Evolutionary conservation across 1,284 basidiomycete species (phyloP).

Genomic region (Ceratobasidium sp.): DNA sequence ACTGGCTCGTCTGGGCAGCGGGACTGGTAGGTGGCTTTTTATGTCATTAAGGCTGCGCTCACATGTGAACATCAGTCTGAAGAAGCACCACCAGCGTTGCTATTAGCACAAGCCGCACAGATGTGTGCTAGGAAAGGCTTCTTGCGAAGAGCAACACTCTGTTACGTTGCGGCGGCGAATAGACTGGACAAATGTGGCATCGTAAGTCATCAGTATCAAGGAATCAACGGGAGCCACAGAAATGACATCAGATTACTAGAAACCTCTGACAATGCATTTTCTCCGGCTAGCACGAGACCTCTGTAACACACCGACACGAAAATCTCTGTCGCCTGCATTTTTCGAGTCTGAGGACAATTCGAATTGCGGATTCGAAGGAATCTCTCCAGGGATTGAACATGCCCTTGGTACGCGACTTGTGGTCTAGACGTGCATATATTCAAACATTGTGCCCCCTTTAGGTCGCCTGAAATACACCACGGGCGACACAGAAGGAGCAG

Average conservation of each 20-base stretch:
- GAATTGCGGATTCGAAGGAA: constrained; percentile 61
- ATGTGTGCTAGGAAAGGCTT: constrained; percentile 65
- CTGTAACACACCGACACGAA: constrained; percentile 59
- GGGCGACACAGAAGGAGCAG: constrained; percentile 72
- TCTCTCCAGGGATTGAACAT: constrained; percentile 76
- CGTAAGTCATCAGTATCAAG: constrained; percentile 56
- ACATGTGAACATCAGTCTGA: constrained; percentile 61
- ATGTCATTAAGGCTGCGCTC: background rate
- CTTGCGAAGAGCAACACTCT: constrained; percentile 69
- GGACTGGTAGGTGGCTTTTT: constrained; percentile 62
- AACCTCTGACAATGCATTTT: constrained; percentile 81
- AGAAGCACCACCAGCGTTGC: constrained; percentile 74
- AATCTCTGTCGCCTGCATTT: constrained; percentile 74
- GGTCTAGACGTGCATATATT: background rate
- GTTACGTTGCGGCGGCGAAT: constrained; percentile 76
- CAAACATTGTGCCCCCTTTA: constrained; percentile 47
- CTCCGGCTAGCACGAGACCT: constrained; percentile 70
- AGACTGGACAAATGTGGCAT: constrained; percentile 80
- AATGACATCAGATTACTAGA: constrained; percentile 56
- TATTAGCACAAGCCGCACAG: constrained; percentile 76
- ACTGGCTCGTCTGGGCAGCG: constrained; percentile 82
- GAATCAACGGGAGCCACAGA: constrained; percentile 1
- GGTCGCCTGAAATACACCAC: constrained; percentile 79
- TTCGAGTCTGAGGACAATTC: constrained; percentile 51
- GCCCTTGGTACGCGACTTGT: constrained; percentile 63